Conservation (phyloP, 352 stramenopile genomes). For the Achlya hypogyna region DNA sequence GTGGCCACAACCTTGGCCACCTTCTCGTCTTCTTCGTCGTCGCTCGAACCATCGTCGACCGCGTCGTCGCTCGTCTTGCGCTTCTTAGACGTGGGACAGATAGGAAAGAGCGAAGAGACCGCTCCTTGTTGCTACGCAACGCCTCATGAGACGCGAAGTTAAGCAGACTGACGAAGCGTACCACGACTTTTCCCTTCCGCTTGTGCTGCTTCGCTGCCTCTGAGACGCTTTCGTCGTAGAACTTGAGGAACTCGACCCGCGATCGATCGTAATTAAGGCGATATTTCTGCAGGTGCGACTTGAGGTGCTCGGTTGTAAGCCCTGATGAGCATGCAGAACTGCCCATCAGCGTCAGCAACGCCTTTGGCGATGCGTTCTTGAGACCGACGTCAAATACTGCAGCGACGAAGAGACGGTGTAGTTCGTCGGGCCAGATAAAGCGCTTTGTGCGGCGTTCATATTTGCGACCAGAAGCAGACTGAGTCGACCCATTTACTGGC, state of each 20-base stretch:
- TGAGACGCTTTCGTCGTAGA: conserved; percentile 65
- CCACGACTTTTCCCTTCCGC: conserved; percentile 15
- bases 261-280: conserved; percentile 82
- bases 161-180: neutral
- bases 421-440: conserved; percentile 82
- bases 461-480: conserved; percentile 35
- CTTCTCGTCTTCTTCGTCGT: conserved; percentile 20
- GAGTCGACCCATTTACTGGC: neutral
- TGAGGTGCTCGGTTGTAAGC: conserved; percentile 80
- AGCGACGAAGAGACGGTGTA: conserved; percentile 80
- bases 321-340: conserved; percentile 38
- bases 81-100: conserved; percentile 31
- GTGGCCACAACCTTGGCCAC: conserved; percentile 17
- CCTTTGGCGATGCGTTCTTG: conserved; percentile 82
- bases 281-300: conserved; percentile 85
- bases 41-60: conserved; percentile 30
- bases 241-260: conserved; percentile 75
- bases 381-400: conserved; percentile 84
- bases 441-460: conserved; percentile 84
- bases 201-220: conserved; percentile 16
- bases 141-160: neutral
- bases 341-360: conserved; percentile 65
- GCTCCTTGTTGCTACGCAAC: conserved; percentile 9
- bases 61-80: conserved; percentile 30
- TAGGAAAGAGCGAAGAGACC: conserved; percentile 44